Evolutionary conservation across 2,329 filamentous ascomycete genomes (phyloP), one percentile per base, ranked within the genome.

Genomic region (Dothideomycetes sp.): DNA sequence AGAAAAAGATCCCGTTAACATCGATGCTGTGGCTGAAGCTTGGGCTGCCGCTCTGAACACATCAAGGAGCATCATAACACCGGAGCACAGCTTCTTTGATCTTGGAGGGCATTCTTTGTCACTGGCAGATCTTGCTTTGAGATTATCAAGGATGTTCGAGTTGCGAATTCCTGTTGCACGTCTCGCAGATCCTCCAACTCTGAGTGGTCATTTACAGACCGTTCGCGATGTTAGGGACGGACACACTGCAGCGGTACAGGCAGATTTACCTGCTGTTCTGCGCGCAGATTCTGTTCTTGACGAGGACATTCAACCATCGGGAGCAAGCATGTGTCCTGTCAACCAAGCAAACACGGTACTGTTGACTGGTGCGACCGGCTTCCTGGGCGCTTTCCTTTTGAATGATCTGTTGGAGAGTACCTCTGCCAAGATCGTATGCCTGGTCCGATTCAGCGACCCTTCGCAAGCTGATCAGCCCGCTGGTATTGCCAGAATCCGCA

Each of bases 1-100:
- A 42, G 63, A 71, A 33, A 72, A 81, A 46, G 77, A 79, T 42
- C 74, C 75, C 11, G 78, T 87, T 49, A 72, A 69, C 45, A 69
- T 80, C 40, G 72, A 81, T 36, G 74, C 77, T 12, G 75, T 89
- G 27, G 74, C 79, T 11, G 74, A 79, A 48, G 69, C 81, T 39
- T 89, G 84, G 84, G 79, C 82, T 2, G 68, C 75, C 2, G 74
- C 78, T 18, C 67, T 89, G 11, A 77, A 79, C 45, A 72, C 81
- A n/a, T 71, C 80, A 0, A 62, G 68, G 8, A 69, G 61, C 31
- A 66, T 72, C 15, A 73, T 88, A 17, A 81, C 79, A 38, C 53
- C 72, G 2, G 77, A 84, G 45, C 79, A 85, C 55, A 81, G 79
- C 56, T 89, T 89, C 59, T 89, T 88, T 54, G 84, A 88, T 44